Evolutionary conservation across 1,284 basidiomycete species (phyloP).

Genomic region (Cryptococcus sp.): DNA sequence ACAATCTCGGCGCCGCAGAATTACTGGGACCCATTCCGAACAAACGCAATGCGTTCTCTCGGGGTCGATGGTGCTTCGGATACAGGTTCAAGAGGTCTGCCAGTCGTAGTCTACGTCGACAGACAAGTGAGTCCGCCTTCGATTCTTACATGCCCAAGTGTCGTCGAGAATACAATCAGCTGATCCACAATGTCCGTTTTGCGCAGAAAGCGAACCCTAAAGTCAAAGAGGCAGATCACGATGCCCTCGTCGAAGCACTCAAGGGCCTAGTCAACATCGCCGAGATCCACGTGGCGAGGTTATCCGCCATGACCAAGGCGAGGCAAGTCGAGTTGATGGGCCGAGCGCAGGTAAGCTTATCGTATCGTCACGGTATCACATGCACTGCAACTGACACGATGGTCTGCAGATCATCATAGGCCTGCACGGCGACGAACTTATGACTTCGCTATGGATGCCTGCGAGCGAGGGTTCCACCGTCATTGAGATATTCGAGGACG

Average conservation of each 20-base stretch:
- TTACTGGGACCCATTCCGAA: constrained; percentile 40
- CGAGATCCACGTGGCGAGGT: constrained; percentile 45
- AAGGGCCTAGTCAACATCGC: constrained; percentile 38
- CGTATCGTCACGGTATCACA: not conserved
- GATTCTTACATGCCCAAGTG: not conserved
- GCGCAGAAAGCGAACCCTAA: constrained; percentile 30
- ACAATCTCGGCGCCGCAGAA: constrained; percentile 18
- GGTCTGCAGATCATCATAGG: constrained; percentile 36
- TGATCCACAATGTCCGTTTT: not conserved
- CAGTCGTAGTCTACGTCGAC: constrained; percentile 46
- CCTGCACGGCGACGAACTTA: constrained; percentile 36
- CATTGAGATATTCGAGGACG: constrained; percentile 32
- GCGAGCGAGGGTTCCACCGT: constrained; percentile 25
- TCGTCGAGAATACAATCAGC: not conserved
- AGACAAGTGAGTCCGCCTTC: constrained; percentile 26
- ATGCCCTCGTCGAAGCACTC: constrained; percentile 36
- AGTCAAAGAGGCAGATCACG: constrained; percentile 26
- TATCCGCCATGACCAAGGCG: constrained; percentile 34
- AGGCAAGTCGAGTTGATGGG: constrained; percentile 40
- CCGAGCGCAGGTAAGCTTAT: constrained; percentile 29
- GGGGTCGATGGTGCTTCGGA: constrained; percentile 23
- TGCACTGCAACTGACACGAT: not conserved
- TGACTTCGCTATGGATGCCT: constrained; percentile 42
- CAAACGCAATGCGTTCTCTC: constrained; percentile 31
- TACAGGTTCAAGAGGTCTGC: constrained; percentile 27